phyloP scores from a whole-genome alignment of 495 filamentous ascomycete species.

The Aspergillus heteromorphus region DNA sequence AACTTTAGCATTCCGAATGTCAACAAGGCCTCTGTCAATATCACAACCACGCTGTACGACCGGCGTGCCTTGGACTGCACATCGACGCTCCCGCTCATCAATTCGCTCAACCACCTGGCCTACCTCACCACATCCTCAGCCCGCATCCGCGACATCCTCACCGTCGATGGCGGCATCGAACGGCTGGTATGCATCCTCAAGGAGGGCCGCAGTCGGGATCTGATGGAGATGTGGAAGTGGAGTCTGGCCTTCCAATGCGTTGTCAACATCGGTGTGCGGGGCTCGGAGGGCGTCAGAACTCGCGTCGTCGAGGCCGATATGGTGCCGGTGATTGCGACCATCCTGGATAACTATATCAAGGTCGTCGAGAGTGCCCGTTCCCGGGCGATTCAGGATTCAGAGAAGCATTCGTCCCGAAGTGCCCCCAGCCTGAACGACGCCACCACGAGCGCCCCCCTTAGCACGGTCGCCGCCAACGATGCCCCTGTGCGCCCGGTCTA shows the following conservation, averaged over 20 bases:
- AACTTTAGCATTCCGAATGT: slow-evolving; percentile 99
- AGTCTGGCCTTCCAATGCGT: slow-evolving; percentile 98
- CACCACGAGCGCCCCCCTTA: slow-evolving; percentile 23
- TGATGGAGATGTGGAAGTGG: slow-evolving; percentile 99
- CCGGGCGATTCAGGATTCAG: slow-evolving; percentile 69
- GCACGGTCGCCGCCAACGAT: slow-evolving; percentile 21
- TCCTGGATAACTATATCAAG: slow-evolving; percentile 96
- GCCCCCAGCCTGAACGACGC: slow-evolving; percentile 28
- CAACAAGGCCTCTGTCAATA: slow-evolving; percentile 99
- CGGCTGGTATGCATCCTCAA: slow-evolving; percentile 95
- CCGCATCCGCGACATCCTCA: slow-evolving; percentile 93
- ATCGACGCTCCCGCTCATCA: slow-evolving; percentile 93
- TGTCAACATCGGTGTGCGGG: slow-evolving; percentile 95
- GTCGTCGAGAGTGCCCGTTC: slow-evolving; percentile 87
- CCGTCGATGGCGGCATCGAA: slow-evolving; percentile 97
- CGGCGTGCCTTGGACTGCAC: slow-evolving; percentile 96
- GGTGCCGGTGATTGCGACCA: slow-evolving; percentile 98
- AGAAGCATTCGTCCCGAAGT: slow-evolving; percentile 48
- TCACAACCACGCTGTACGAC: slow-evolving; percentile 97
- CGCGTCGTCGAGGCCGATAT: slow-evolving; percentile 97
- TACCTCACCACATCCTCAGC: slow-evolving; percentile 98
- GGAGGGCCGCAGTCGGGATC: slow-evolving; percentile 87
- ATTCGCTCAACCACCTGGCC: slow-evolving; percentile 95
- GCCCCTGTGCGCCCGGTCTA: slow-evolving; percentile 27
- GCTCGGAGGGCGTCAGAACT: slow-evolving; percentile 87